Evolutionary conservation across 2,329 filamentous ascomycete species (phyloP), one percentile per base, ranked within the genome.

Genomic region (Capronia coronata): DNA sequence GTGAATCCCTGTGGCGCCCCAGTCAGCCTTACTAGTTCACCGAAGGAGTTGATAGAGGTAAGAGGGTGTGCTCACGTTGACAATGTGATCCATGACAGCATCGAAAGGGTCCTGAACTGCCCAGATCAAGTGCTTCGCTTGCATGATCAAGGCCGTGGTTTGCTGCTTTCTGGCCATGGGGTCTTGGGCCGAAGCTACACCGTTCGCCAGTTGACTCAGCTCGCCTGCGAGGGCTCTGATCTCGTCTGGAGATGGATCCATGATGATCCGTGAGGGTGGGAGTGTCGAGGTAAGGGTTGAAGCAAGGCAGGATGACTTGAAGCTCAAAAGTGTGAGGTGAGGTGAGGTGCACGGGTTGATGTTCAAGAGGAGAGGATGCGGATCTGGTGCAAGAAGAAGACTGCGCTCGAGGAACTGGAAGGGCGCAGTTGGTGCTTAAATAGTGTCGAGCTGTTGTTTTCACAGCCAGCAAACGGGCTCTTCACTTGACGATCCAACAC

Each of bases 41-140:
- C 35, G 16, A 5, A 6, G 35, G 14, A 38, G 19, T 18, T 14
- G 16, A 25, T 11, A 8, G 7, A 41, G 7, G 21, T 25, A 25
- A 41, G 38, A 16, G 13, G 13, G 13, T 6, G 16, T 13, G 7
- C 49, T 51, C 25, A 51, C 49, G 29, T 46, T 51, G 37, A 39
- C 43, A 25, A 51, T 37, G 19, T 46, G 49, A 27, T 51, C 49
- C 49, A 51, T 51, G 44, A 41, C 19, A 14, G 38, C 49, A 42
- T 51, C 49, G 3, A 48, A 34, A 10, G 49, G 49, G 32, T 51
- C 49, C 32, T 51, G 49, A 18, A 48, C 44, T 16, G 39, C 2
- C 38, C 43, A 43, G 13, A 51, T 46, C 35, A 51, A 27, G 18
- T 51, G 35, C 30, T 47, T 51, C 37, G 49, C 49, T 42, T 51